These are phyloP conservation scores for Xylaria multiplex DNA, from an alignment of 2,329 filamentous ascomycete species.

Conservation along the genomic window DNA sequence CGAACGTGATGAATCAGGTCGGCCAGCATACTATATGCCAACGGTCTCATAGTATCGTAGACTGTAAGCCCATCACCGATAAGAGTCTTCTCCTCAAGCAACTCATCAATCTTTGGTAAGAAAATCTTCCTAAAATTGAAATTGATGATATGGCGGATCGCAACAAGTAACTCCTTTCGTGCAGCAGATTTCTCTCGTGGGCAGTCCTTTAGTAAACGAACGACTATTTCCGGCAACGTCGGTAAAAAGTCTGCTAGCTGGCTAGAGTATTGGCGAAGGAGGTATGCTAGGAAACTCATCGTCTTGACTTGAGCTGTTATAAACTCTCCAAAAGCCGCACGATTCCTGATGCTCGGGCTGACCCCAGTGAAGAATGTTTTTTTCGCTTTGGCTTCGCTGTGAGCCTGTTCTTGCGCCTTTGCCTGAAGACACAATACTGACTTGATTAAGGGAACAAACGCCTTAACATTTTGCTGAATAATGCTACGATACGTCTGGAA, in stretches of 20 bases:
- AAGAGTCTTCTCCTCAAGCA: conserved; percentile 91
- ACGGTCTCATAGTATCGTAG: conserved; percentile 92
- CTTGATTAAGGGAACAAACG: conserved; percentile 95
- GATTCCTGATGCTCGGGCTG: conserved; percentile 91
- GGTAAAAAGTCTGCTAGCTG: conserved; percentile 89
- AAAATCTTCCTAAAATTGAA: conserved; percentile 98
- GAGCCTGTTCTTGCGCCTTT: conserved; percentile 90
- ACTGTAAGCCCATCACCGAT: conserved; percentile 97
- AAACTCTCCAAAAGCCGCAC: conserved; percentile 94
- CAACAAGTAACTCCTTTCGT: conserved; percentile 93
- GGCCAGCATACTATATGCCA: conserved; percentile 98
- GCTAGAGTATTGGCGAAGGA: conserved; percentile 86
- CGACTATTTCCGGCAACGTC: conserved; percentile 86
- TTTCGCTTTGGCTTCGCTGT: conserved; percentile 81
- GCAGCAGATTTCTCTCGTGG: conserved; percentile 93
- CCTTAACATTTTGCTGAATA: conserved; percentile 85
- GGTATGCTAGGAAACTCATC: conserved; percentile 97
- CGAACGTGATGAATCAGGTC: conserved; percentile 97
- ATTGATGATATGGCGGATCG: conserved; percentile 98
- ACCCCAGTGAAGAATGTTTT: conserved; percentile 91
- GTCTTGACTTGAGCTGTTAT: conserved; percentile 99
- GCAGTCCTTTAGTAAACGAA: conserved; percentile 91
- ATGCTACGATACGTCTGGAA: conserved; percentile 90
- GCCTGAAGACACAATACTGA: conserved; percentile 88
- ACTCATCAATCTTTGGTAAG: conserved; percentile 90